Evolutionary conservation across 371 early-diverging fungal genomes (phyloP).

Genomic region (Actinomucor elegans): DNA sequence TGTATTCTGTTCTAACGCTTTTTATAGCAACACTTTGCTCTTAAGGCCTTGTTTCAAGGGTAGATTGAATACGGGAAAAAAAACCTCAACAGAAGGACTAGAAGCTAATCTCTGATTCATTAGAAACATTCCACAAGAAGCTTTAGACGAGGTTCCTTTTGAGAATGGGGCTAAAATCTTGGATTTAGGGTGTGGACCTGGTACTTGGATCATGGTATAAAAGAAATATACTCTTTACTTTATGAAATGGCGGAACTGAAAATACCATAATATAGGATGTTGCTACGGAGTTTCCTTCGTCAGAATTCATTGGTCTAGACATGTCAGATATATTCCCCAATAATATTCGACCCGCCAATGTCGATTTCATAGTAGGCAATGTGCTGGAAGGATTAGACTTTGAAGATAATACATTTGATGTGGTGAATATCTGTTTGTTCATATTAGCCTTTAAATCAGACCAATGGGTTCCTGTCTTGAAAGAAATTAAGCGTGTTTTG

Average conservation of each 20-base stretch:
- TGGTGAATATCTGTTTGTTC: constrained; percentile 56
- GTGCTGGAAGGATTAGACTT: constrained; percentile 52
- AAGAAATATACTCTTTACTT: not conserved
- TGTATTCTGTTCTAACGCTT: not conserved
- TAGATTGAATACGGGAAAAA: constrained; percentile 1
- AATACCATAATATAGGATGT: constrained; percentile 37
- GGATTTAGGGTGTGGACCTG: constrained; percentile 56
- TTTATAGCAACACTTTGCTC: constrained; percentile 38
- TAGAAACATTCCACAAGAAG: constrained; percentile 18
- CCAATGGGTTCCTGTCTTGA: constrained; percentile 49
- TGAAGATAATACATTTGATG: constrained; percentile 58
- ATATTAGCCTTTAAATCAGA: constrained; percentile 47
- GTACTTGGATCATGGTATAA: constrained; percentile 54
- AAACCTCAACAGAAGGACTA: not conserved
- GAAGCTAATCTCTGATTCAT: not conserved
- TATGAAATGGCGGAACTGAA: too few species aligned
- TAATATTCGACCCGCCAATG: constrained; percentile 47
- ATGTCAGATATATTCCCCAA: constrained; percentile 56
- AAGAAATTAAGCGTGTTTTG: constrained; percentile 51
- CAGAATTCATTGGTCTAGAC: constrained; percentile 56
- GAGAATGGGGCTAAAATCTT: constrained; percentile 25
- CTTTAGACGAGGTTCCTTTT: not conserved
- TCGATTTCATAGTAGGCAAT: constrained; percentile 42
- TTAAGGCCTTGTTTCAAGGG: constrained; percentile 29
- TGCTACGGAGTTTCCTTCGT: constrained; percentile 55